phyloP scores from a whole-genome alignment of 2,329 filamentous ascomycete species.

The Samsoniella hepiali region DNA sequence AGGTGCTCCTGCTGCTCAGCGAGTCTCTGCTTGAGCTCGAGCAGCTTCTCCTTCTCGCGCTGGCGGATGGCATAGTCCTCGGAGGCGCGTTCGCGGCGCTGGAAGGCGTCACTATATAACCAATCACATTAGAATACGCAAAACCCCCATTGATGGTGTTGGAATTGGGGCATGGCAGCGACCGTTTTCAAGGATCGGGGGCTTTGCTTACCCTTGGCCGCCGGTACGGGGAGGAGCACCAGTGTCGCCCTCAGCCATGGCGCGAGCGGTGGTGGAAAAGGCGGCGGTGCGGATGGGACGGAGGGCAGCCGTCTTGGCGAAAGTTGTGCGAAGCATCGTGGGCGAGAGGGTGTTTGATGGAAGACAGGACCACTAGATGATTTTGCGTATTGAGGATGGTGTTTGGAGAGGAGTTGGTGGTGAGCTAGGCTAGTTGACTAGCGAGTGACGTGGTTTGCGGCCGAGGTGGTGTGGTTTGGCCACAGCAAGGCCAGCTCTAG shows the following conservation, averaged over 20 bases:
- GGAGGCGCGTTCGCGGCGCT: constrained; percentile 80
- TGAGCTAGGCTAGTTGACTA: background rate
- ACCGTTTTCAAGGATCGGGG: background rate
- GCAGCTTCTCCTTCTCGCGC: constrained; percentile 88
- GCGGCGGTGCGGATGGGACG: constrained; percentile 54
- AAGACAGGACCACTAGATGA: constrained; percentile 16
- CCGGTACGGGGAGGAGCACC: constrained; percentile 56
- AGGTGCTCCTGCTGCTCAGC: constrained; percentile 77
- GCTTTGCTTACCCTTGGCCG: constrained; percentile 50
- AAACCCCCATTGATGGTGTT: background rate
- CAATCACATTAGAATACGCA: background rate
- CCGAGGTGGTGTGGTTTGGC: constrained; percentile 13
- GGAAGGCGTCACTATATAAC: constrained; percentile 75
- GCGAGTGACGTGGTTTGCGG: constrained; percentile 9
- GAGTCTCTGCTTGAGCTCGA: constrained; percentile 70
- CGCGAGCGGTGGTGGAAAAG: constrained; percentile 61
- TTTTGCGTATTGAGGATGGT: constrained; percentile 19
- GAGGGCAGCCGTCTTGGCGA: constrained; percentile 53
- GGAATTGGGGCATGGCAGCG: background rate
- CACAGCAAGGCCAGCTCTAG: constrained; percentile 7
- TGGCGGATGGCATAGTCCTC: constrained; percentile 83
- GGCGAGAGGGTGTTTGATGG: constrained; percentile 18
- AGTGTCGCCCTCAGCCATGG: constrained; percentile 68
- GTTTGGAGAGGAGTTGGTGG: constrained; percentile 12
- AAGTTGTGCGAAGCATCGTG: constrained; percentile 65